Evolutionary conservation across 345 rosid genomes (phyloP).

Genomic region (Ceriops zippeliana): DNA sequence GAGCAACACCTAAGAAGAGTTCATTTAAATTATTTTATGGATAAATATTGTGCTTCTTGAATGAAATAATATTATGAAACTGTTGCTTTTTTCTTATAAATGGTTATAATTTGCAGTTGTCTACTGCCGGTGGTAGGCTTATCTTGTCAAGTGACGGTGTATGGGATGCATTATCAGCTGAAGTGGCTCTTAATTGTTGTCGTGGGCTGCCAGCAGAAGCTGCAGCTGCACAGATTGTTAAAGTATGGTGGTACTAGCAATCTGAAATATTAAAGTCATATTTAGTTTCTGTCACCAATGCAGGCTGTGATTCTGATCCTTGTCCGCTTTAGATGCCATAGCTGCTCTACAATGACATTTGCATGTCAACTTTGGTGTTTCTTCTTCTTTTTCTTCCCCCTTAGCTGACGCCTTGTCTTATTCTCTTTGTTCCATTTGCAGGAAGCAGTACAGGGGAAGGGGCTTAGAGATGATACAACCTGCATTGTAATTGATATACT

Average conservation of each 20-base stretch:
- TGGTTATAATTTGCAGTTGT: constrained; percentile 55
- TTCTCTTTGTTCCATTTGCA: constrained; percentile 31
- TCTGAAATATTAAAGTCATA: background rate
- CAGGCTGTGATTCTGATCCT: background rate
- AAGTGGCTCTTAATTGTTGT: constrained; percentile 78
- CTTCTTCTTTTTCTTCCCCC: constrained; percentile 4
- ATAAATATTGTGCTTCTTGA: too few relatives aligned
- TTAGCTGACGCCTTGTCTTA: background rate
- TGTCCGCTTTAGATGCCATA: background rate
- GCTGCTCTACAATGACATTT: background rate
- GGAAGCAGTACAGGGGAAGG: constrained; percentile 84
- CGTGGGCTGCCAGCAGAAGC: constrained; percentile 88
- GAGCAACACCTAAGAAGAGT: too few relatives aligned
- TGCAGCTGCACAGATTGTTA: constrained; percentile 90
- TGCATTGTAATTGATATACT: constrained; percentile 92
- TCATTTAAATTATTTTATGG: too few relatives aligned
- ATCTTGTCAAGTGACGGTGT: constrained; percentile 97
- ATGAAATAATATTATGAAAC: too few relatives aligned
- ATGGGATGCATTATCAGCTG: constrained; percentile 91
- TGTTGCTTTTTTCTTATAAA: constrained; percentile 10
- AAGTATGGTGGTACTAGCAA: constrained; percentile 39
- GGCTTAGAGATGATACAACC: constrained; percentile 97
- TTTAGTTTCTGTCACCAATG: background rate
- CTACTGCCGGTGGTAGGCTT: constrained; percentile 86
- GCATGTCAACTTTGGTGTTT: background rate